A percentile compares a stretch with the other conserved stretches of the same genome.
Conservation (phyloP, 352 stramenopile genomes). For the Phytophthora hybrid region DNA sequence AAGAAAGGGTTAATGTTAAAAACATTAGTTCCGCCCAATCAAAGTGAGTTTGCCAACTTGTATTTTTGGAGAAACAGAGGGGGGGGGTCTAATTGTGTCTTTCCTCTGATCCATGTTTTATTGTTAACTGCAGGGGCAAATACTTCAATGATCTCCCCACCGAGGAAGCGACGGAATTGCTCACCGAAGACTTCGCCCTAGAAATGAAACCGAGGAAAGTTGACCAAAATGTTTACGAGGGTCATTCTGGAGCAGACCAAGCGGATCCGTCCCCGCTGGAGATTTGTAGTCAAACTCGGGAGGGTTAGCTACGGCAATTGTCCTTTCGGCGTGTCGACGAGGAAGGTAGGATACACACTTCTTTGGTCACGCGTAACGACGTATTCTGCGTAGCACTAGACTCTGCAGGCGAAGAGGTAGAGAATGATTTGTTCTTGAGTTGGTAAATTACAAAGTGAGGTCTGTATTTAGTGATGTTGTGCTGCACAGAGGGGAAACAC, state of each 20-base stretch:
- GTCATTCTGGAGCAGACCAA: slow-evolving; percentile 73
- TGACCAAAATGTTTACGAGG: slow-evolving; percentile 72
- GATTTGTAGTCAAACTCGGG: slow-evolving; percentile 65
- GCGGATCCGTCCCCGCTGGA: slow-evolving; percentile 76
- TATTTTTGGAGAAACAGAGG: neutral
- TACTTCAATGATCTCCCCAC: slow-evolving; percentile 82
- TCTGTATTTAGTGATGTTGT: too few species aligned
- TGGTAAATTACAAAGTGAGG: too few species aligned
- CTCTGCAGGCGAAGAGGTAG: too few species aligned
- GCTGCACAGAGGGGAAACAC: too few species aligned
- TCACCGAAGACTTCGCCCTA: slow-evolving; percentile 61
- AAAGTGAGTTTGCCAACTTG: slow-evolving; percentile 38
- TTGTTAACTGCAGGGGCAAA: slow-evolving; percentile 43
- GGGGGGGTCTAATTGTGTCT: slow-evolving; percentile 17
- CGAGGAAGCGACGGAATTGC: slow-evolving; percentile 59
- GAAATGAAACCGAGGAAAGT: slow-evolving; percentile 68
- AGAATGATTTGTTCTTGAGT: too few species aligned
- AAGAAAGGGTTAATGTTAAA: too few species aligned
- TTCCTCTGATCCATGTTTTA: neutral
- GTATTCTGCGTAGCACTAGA: too few species aligned
- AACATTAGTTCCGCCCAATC: slow-evolving; percentile 30
- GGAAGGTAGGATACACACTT: slow-evolving; percentile 31
- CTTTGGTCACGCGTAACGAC: too few species aligned
- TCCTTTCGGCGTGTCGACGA: slow-evolving; percentile 74
- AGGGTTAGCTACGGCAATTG: slow-evolving; percentile 67